phyloP scores from a whole-genome alignment of 768 basidiomycete genomes.

The Gymnopilus dilepis region DNA sequence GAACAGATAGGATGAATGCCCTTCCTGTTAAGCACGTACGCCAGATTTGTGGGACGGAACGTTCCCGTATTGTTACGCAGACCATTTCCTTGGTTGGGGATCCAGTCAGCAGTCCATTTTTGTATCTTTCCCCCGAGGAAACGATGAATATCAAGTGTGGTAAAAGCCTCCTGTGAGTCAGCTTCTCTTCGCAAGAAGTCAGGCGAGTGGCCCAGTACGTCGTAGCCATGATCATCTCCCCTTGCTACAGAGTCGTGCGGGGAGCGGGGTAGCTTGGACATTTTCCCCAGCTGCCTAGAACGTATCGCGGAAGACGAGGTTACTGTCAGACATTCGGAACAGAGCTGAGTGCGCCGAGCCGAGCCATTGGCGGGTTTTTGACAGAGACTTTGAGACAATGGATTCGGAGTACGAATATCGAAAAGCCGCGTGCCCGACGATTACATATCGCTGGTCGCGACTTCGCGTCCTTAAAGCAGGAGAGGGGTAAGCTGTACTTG shows the following conservation, averaged over 20 bases:
- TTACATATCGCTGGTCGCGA: neutral
- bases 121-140: neutral
- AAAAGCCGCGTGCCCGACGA: neutral
- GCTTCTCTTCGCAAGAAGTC: neutral
- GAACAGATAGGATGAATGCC: neutral
- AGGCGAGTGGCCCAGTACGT: neutral
- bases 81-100: neutral
- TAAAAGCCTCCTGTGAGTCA: neutral
- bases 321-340: neutral
- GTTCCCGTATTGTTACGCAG: neutral
- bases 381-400: neutral
- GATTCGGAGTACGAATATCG: neutral
- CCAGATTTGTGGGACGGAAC: neutral
- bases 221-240: no score
- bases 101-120: neutral
- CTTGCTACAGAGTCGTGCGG: no score
- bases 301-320: neutral
- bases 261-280: no score
- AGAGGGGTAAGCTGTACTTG: constrained; percentile 4
- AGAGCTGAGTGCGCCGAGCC: neutral
- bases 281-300: no score
- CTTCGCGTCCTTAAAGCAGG: neutral
- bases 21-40: neutral
- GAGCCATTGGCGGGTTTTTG: no score
- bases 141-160: constrained; percentile 2